Percentiles rank a stretch among this genome's conserved stretches.
These are phyloP conservation scores for Moricandia moricandioides DNA, from an alignment of 345 rosid species.

Conservation along the genomic window DNA sequence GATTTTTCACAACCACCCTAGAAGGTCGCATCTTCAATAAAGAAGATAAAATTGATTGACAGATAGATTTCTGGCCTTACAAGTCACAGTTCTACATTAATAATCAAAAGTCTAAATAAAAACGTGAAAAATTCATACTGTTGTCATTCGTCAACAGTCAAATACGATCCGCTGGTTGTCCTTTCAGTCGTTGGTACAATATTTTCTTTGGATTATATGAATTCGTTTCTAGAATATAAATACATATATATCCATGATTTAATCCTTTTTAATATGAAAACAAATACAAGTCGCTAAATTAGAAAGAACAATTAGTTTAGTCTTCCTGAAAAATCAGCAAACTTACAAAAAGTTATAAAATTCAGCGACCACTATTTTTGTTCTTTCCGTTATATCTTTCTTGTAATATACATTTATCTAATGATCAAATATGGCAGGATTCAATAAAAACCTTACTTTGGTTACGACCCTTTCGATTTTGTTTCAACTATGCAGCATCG, in stretches of 20 bases:
- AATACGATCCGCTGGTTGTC: background rate
- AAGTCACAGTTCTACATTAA: background rate
- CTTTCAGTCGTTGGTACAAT: background rate
- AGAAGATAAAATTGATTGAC: background rate
- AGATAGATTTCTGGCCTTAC: conserved; percentile 2
- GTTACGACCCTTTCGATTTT: conserved; percentile 18
- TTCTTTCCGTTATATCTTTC: background rate
- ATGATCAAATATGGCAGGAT: conserved; percentile 2
- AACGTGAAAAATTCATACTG: conserved; percentile 5
- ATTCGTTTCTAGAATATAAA: background rate
- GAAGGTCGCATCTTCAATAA: conserved; percentile 1
- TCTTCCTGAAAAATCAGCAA: conserved; percentile 1
- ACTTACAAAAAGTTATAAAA: background rate
- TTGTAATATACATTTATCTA: background rate
- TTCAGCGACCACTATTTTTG: background rate
- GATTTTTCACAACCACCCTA: conserved; percentile 1
- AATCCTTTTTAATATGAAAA: background rate
- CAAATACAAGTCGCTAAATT: background rate
- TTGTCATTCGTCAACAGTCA: conserved; percentile 4
- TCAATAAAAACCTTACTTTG: background rate
- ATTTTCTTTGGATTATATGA: background rate
- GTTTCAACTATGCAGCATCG: conserved; percentile 18
- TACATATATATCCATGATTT: conserved; percentile 12
- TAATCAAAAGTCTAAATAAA: background rate
- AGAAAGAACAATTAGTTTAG: background rate